Evolutionary conservation across 495 filamentous ascomycete genomes (phyloP).

Genomic region (Neurospora sp.): DNA sequence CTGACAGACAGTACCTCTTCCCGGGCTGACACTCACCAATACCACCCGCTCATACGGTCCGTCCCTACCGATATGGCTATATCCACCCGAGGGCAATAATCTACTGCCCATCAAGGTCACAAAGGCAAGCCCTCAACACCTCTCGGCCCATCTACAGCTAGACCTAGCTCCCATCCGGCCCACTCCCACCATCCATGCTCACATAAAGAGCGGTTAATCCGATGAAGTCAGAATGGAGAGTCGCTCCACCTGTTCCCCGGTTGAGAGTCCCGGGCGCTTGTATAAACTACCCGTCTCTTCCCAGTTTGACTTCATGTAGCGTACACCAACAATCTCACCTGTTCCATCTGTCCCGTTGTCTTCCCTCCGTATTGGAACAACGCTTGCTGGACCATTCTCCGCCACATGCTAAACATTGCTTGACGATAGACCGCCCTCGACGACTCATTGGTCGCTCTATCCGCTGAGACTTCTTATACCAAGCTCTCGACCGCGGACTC

Average conservation of each 20-base stretch:
- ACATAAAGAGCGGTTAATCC: not conserved
- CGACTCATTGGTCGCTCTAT: not conserved
- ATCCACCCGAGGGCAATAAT: conserved; percentile 17
- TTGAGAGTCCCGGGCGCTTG: not conserved
- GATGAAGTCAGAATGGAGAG: not conserved
- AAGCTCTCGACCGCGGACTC: conserved; percentile 3
- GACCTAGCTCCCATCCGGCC: conserved; percentile 4
- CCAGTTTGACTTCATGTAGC: not conserved
- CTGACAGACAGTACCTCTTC: not conserved
- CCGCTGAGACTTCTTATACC: not conserved
- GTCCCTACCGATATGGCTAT: conserved; percentile 35
- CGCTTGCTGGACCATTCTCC: not conserved
- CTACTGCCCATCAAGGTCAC: conserved; percentile 4
- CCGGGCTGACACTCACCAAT: conserved; percentile 13
- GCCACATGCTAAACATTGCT: not conserved
- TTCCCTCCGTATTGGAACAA: not conserved
- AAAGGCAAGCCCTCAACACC: conserved; percentile 1
- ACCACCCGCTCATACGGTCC: conserved; percentile 33
- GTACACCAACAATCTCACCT: not conserved
- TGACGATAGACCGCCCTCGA: not conserved
- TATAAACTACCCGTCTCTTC: not conserved
- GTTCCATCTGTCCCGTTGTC: not conserved
- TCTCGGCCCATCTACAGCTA: conserved; percentile 6
- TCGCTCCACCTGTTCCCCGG: not conserved
- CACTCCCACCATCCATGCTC: conserved; percentile 1